phyloP scores from a whole-genome alignment of 768 basidiomycete species.

The Tubosaeta brunneosetosa region DNA sequence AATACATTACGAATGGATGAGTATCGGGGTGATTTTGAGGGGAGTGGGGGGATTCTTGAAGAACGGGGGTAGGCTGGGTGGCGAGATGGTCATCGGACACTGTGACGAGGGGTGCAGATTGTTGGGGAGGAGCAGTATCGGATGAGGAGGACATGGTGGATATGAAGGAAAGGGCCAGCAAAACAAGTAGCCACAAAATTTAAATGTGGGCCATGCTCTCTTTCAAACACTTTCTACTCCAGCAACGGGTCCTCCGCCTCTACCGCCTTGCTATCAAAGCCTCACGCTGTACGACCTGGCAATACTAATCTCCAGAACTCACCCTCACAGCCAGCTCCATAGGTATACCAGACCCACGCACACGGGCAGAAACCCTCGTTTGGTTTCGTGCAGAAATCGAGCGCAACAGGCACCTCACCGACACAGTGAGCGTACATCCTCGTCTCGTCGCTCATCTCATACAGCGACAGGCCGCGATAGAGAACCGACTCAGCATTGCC shows the following conservation, averaged over 20 bases:
- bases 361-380: conserved; percentile 59
- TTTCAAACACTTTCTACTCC: conserved; percentile 74
- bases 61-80: conserved; percentile 18
- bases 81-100: conserved; percentile 30
- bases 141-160: conserved; percentile 33
- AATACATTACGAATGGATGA: conserved; percentile 59
- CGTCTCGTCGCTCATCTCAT: conserved; percentile 9
- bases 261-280: conserved; percentile 70
- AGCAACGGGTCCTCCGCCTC: conserved; percentile 52
- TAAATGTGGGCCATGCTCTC: conserved; percentile 31
- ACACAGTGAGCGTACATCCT: conserved; percentile 41
- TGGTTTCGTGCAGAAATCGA: conserved; percentile 78
- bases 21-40: conserved; percentile 20
- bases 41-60: conserved; percentile 6
- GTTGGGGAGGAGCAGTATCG: conserved; percentile 19
- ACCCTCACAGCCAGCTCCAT: conserved; percentile 6
- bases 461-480: conserved; percentile 46
- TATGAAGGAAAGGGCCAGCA: conserved; percentile 12
- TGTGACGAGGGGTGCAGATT: conserved; percentile 21
- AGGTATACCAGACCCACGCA: conserved; percentile 60
- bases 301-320: not conserved
- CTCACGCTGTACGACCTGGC: conserved; percentile 49
- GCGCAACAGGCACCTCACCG: conserved; percentile 50
- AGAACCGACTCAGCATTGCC: conserved; percentile 52
- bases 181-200: conserved; percentile 20